A percentile compares a stretch with the other conserved stretches of the same genome.
phyloP scores from a whole-genome alignment of 129 eudicot genomes.

The Flaveria trinervia region DNA sequence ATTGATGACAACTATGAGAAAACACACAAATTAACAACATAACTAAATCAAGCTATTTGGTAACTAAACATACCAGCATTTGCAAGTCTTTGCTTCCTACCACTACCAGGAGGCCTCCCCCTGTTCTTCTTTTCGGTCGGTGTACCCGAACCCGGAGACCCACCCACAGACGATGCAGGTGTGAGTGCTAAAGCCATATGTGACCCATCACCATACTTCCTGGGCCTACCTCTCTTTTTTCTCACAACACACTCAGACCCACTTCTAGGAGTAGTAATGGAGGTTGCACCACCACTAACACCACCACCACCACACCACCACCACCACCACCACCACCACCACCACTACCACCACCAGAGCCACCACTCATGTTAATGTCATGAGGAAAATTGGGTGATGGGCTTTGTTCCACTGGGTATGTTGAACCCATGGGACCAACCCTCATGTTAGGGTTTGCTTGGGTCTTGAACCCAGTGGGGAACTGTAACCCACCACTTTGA shows the following conservation, averaged over 20 bases:
- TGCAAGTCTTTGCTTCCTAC: slow-evolving; percentile 79
- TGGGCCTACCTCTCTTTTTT: slow-evolving; percentile 95
- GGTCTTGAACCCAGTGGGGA: slow-evolving; percentile 50
- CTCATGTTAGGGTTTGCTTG: slow-evolving; percentile 53
- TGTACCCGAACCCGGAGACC: slow-evolving; percentile 41
- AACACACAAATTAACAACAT: background rate
- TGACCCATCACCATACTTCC: slow-evolving; percentile 79
- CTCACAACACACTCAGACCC: slow-evolving; percentile 45
- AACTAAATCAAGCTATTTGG: slow-evolving; percentile 3
- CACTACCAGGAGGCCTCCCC: slow-evolving; percentile 92
- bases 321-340: slow-evolving; percentile 17
- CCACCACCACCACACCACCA: background rate
- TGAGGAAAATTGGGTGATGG: slow-evolving; percentile 54
- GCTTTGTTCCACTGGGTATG: slow-evolving; percentile 52
- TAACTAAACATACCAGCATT: slow-evolving; percentile 55
- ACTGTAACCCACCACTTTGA: slow-evolving; percentile 32
- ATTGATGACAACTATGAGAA: slow-evolving; percentile 18
- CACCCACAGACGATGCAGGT: slow-evolving; percentile 40
- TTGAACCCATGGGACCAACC: slow-evolving; percentile 41
- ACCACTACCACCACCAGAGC: slow-evolving; percentile 9
- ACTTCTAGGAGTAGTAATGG: slow-evolving; percentile 35
- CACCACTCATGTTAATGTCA: slow-evolving; percentile 27
- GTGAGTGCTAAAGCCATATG: slow-evolving; percentile 53
- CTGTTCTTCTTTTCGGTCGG: slow-evolving; percentile 43
- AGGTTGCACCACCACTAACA: slow-evolving; percentile 19